Conservation (phyloP, 495 filamentous ascomycete genomes). For the Podospora pseudocomata region DNA sequence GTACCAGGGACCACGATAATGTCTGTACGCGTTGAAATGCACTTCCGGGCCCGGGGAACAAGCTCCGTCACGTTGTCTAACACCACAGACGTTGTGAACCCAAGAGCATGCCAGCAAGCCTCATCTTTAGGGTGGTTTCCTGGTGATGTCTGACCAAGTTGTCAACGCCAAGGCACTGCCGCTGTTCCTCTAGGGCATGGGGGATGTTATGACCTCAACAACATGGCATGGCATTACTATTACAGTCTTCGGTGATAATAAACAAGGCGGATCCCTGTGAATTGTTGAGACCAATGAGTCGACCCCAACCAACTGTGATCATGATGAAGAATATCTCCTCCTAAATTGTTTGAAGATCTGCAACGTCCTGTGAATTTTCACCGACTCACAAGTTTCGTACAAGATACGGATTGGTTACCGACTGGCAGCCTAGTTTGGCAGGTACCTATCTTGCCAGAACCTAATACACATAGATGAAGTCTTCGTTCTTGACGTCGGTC, state of each 20-base stretch:
- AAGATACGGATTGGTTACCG: too few species aligned
- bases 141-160: background rate
- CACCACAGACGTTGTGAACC: background rate
- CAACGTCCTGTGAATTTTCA: background rate
- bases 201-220: background rate
- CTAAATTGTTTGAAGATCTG: background rate
- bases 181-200: background rate
- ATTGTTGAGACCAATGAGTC: too few species aligned
- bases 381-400: background rate
- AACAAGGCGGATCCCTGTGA: too few species aligned
- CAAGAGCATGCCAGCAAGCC: background rate
- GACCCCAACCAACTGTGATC: background rate
- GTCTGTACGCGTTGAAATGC: background rate
- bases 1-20: background rate
- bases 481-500: conserved; percentile 54
- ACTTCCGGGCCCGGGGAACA: too few species aligned
- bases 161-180: background rate
- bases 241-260: too few species aligned
- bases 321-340: background rate
- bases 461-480: conserved; percentile 58
- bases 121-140: background rate
- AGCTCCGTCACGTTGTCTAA: background rate
- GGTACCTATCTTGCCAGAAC: background rate
- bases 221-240: too few species aligned
- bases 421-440: background rate